phyloP scores from a whole-genome alignment of 1,284 basidiomycete species.

The Ganoderma meredithae region DNA sequence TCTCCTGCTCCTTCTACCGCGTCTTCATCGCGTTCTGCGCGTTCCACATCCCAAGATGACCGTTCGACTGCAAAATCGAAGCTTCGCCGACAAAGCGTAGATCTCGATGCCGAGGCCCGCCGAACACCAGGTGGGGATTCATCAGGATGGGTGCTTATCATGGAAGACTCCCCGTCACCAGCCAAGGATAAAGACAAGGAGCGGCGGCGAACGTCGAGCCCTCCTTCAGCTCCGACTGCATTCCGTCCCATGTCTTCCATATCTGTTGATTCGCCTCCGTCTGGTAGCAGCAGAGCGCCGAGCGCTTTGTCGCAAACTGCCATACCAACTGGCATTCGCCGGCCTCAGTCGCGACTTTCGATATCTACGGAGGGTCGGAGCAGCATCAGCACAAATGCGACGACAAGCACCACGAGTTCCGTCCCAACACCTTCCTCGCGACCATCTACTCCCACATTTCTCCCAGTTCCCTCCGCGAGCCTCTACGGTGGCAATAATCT shows the following conservation, averaged over 20 bases:
- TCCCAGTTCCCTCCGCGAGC: conserved; percentile 66
- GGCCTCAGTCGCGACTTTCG: conserved; percentile 77
- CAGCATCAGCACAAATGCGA: conserved; percentile 61
- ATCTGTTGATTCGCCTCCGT: conserved; percentile 46
- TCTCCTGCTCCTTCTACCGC: conserved; percentile 40
- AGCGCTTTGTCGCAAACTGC: conserved; percentile 49
- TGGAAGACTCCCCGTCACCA: conserved; percentile 83
- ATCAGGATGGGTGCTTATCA: conserved; percentile 83
- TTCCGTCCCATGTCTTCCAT: conserved; percentile 46
- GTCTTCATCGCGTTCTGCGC: conserved; percentile 36
- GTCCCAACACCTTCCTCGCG: conserved; percentile 74
- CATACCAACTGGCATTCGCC: conserved; percentile 52
- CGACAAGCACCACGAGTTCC: conserved; percentile 51
- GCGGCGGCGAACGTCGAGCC: conserved; percentile 65
- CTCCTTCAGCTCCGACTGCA: conserved; percentile 45
- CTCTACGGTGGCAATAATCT: conserved; percentile 53
- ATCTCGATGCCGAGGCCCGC: conserved; percentile 41
- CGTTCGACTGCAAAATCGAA: conserved; percentile 31
- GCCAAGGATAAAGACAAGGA: conserved; percentile 62
- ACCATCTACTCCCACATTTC: conserved; percentile 76
- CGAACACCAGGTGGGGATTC: conserved; percentile 59
- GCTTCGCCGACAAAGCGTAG: conserved; percentile 41
- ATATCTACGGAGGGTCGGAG: conserved; percentile 49
- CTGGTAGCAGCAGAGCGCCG: conserved; percentile 41
- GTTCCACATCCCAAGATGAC: conserved; percentile 39